Percentiles rank a stretch among this genome's conserved stretches.
Evolutionary conservation across 176 grass and related monocot species (phyloP).

Genomic region (Oryza longistaminata): DNA sequence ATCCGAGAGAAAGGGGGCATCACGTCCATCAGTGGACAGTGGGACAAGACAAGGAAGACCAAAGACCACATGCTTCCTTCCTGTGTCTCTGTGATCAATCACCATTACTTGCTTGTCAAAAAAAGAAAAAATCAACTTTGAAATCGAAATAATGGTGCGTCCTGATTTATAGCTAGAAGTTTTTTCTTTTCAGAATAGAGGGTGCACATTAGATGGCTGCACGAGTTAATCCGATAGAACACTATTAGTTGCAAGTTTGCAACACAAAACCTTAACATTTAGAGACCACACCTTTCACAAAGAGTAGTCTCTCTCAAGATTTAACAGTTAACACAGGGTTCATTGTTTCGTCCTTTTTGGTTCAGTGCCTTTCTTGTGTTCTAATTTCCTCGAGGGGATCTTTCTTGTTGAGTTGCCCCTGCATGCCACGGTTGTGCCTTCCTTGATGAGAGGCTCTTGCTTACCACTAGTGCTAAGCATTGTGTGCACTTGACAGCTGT

Average conservation of each 20-base stretch:
- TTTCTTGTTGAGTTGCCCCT: neutral
- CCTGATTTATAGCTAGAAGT: no score
- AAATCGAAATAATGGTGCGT: no score
- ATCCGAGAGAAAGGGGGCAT: neutral
- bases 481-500: neutral
- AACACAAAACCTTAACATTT: neutral
- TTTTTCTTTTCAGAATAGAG: no score
- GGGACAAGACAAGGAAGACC: conserved; percentile 2
- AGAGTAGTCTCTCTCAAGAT: neutral
- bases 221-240: neutral
- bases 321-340: neutral
- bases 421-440: conserved; percentile 2
- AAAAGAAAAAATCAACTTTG: no score
- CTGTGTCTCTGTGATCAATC: neutral
- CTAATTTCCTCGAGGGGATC: neutral
- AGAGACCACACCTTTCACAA: neutral
- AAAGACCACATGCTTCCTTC: neutral
- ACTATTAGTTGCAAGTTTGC: neutral
- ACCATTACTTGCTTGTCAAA: neutral
- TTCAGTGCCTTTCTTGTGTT: neutral
- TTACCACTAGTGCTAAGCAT: neutral
- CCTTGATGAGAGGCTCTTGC: neutral
- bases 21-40: conserved; percentile 8
- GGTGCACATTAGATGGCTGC: neutral
- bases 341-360: neutral